Conservation (phyloP, 1,284 basidiomycete species). For the Amylostereum areolatum region DNA sequence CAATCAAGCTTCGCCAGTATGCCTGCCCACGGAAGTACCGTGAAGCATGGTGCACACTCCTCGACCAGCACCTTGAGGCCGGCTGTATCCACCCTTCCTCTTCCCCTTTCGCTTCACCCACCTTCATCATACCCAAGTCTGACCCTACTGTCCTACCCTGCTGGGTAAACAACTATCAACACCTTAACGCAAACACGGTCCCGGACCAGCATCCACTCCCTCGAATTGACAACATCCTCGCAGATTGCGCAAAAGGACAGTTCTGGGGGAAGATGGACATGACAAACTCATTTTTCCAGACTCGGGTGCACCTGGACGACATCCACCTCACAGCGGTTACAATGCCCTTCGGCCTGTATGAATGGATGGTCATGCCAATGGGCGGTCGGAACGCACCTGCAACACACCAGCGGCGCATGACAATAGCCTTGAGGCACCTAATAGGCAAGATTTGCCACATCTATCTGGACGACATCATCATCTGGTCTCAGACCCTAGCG, state of each 20-base stretch:
- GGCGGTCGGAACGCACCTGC: conserved; percentile 27
- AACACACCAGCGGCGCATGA: conserved; percentile 29
- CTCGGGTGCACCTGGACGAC: background rate
- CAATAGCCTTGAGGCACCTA: conserved; percentile 20
- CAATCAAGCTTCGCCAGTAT: too few species aligned
- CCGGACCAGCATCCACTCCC: background rate
- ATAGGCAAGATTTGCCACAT: conserved; percentile 22
- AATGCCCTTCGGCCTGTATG: conserved; percentile 14
- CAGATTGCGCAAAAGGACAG: background rate
- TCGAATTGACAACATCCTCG: background rate
- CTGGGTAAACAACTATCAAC: too few species aligned
- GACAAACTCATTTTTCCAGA: background rate
- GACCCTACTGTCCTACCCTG: too few species aligned
- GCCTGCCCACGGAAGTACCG: too few species aligned
- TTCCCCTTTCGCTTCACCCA: too few species aligned
- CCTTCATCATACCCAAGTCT: too few species aligned
- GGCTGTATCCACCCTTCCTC: too few species aligned
- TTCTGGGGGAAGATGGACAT: background rate
- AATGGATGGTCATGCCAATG: conserved; percentile 25
- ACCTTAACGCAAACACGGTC: too few species aligned
- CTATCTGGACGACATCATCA: conserved; percentile 30
- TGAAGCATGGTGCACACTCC: too few species aligned
- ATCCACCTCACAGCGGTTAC: background rate
- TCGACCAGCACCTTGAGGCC: too few species aligned
- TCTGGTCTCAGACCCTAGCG: conserved; percentile 20